A percentile compares a stretch with the other conserved stretches of the same genome.
phyloP scores from a whole-genome alignment of 2,329 filamentous ascomycete genomes.

The Ilyonectria mors-panacis region DNA sequence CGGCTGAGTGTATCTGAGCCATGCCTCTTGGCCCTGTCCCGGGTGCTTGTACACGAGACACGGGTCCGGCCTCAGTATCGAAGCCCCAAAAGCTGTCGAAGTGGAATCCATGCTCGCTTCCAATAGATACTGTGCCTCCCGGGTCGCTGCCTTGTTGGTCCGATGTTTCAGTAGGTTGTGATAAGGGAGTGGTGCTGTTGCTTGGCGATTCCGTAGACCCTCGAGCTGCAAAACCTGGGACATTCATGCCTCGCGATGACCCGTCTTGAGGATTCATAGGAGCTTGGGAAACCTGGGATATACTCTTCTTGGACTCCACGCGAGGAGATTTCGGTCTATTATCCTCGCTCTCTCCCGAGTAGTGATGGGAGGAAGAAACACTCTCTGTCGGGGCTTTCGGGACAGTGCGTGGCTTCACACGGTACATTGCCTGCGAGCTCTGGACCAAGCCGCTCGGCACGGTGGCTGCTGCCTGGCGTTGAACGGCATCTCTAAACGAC shows the following conservation, averaged over 20 bases:
- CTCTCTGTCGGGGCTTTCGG: background rate
- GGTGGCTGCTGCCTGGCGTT: background rate
- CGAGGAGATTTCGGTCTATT: background rate
- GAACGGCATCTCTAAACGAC: conserved; percentile 56
- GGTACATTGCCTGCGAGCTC: background rate
- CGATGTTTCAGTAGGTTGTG: background rate
- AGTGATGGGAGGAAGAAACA: background rate
- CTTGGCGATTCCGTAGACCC: background rate
- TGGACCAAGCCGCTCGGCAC: background rate
- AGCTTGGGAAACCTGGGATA: conserved; percentile 18
- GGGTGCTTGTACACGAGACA: background rate
- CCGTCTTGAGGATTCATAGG: conserved; percentile 4
- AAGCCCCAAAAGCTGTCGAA: background rate
- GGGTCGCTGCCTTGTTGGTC: background rate
- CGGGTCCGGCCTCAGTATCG: background rate
- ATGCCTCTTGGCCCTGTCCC: background rate
- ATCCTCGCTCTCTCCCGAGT: background rate
- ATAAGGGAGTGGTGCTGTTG: background rate
- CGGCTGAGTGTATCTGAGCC: background rate
- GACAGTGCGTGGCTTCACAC: background rate
- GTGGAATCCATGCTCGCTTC: background rate
- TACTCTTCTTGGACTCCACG: background rate
- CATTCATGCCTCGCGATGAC: conserved; percentile 1
- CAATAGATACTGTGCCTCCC: background rate
- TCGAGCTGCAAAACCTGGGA: background rate